A percentile compares a stretch with the other conserved stretches of the same genome.
Conservation (phyloP, 2,329 filamentous ascomycete species). For the Fusarium piperis region DNA sequence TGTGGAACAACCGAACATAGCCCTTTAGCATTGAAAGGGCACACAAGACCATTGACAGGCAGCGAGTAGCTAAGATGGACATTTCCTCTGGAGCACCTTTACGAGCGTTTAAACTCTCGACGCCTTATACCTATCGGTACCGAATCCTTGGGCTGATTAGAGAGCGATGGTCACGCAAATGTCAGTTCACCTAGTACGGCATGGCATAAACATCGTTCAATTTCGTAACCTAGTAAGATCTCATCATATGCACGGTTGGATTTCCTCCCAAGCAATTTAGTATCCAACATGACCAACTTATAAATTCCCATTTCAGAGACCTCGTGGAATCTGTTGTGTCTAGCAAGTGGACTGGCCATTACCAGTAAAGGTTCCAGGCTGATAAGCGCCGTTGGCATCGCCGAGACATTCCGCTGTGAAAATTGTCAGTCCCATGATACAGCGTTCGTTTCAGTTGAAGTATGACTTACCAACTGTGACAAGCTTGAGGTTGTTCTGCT, state of each 20-base stretch:
- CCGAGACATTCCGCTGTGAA: slow-evolving; percentile 25
- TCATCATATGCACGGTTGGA: background rate
- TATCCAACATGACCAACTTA: background rate
- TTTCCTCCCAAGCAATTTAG: background rate
- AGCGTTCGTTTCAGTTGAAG: too few species aligned
- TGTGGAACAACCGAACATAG: too few species aligned
- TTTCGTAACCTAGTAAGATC: background rate
- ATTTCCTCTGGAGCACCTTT: background rate
- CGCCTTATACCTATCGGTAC: fast-evolving
- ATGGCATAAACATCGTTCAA: background rate
- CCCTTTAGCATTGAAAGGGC: too few species aligned
- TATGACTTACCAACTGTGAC: slow-evolving; percentile 59
- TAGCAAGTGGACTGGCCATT: slow-evolving; percentile 18
- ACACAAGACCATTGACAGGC: too few species aligned
- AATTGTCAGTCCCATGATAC: background rate
- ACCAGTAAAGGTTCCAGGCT: slow-evolving; percentile 17
- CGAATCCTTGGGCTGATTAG: background rate
- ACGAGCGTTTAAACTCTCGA: background rate
- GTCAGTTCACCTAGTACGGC: background rate
- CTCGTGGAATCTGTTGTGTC: too few species aligned
- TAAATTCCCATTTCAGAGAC: background rate
- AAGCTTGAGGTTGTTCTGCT: slow-evolving; percentile 57
- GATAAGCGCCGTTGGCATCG: slow-evolving; percentile 24
- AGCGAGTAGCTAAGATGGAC: too few species aligned
- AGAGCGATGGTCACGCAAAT: background rate